These are phyloP conservation scores for Mariannaea elegans DNA, from an alignment of 2,329 filamentous ascomycete genomes.

Conservation along the genomic window DNA sequence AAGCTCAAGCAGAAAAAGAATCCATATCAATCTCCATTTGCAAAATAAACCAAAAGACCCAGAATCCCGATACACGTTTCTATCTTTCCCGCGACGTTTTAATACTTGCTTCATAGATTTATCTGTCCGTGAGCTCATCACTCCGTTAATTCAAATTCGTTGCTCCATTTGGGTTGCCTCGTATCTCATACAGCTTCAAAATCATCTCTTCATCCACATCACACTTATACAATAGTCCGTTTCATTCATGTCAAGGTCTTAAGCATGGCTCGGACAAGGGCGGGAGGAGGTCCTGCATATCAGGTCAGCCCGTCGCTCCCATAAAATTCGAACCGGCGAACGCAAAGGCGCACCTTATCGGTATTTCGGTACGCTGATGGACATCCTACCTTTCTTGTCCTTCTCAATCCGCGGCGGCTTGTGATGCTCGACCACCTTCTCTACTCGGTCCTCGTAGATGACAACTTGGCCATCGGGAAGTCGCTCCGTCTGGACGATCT, in stretches of 20 bases:
- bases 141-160: background rate
- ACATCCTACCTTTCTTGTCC: conserved; percentile 96
- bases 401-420: conserved; percentile 78
- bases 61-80: conserved; percentile 7
- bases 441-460: conserved; percentile 68
- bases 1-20: background rate
- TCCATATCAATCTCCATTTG: background rate
- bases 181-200: conserved; percentile 8
- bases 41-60: background rate
- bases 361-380: conserved; percentile 80
- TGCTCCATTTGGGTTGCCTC: background rate
- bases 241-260: conserved; percentile 69
- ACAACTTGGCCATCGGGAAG: conserved; percentile 69
- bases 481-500: conserved; percentile 65
- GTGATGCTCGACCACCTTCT: conserved; percentile 62
- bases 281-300: conserved; percentile 67
- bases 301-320: conserved; percentile 44
- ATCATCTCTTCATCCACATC: conserved; percentile 19
- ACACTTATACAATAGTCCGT: background rate
- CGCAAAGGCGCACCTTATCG: conserved; percentile 61
- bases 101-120: conserved; percentile 10
- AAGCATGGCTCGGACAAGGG: conserved; percentile 74
- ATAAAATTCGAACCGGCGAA: conserved; percentile 21
- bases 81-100: conserved; percentile 8
- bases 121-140: conserved; percentile 1